phyloP scores from a whole-genome alignment of 768 basidiomycete genomes.

The Leccinum subgranulosum region DNA sequence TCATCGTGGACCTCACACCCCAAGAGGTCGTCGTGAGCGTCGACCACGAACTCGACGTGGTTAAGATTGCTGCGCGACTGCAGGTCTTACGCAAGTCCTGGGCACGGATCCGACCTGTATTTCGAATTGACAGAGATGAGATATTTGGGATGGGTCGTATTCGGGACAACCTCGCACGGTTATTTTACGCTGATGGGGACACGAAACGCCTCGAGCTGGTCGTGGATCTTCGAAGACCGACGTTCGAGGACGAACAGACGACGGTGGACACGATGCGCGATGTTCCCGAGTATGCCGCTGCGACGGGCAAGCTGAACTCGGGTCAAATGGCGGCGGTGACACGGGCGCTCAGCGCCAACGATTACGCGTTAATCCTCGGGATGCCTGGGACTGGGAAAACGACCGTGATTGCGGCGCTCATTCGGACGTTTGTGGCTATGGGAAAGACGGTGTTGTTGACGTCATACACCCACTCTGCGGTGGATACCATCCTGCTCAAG shows the following conservation, averaged over 20 bases:
- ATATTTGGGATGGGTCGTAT: constrained; percentile 85
- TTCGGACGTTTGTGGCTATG: constrained; percentile 69
- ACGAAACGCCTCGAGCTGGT: constrained; percentile 63
- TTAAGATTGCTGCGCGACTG: constrained; percentile 43
- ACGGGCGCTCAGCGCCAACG: constrained; percentile 73
- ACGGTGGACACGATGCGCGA: constrained; percentile 12
- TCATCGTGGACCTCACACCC: constrained; percentile 68
- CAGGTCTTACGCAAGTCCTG: constrained; percentile 18
- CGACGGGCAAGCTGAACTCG: constrained; percentile 52
- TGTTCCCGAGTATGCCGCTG: constrained; percentile 30
- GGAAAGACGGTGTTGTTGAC: constrained; percentile 88
- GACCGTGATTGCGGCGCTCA: constrained; percentile 87
- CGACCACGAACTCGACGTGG: constrained; percentile 68
- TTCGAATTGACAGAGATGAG: constrained; percentile 95
- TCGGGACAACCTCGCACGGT: constrained; percentile 82
- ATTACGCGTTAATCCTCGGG: constrained; percentile 91
- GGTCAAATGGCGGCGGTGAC: constrained; percentile 71
- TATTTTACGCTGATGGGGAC: constrained; percentile 84
- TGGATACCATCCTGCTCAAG: constrained; percentile 94
- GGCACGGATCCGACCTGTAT: constrained; percentile 37
- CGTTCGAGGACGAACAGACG: constrained; percentile 45
- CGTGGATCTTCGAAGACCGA: constrained; percentile 75
- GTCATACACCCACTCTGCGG: constrained; percentile 96
- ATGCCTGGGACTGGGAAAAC: constrained; percentile 99
- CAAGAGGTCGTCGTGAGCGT: constrained; percentile 71